These are phyloP conservation scores for Coniochaeta sp. DNA, from an alignment of 2,329 filamentous ascomycete species.

Conservation along the genomic window DNA sequence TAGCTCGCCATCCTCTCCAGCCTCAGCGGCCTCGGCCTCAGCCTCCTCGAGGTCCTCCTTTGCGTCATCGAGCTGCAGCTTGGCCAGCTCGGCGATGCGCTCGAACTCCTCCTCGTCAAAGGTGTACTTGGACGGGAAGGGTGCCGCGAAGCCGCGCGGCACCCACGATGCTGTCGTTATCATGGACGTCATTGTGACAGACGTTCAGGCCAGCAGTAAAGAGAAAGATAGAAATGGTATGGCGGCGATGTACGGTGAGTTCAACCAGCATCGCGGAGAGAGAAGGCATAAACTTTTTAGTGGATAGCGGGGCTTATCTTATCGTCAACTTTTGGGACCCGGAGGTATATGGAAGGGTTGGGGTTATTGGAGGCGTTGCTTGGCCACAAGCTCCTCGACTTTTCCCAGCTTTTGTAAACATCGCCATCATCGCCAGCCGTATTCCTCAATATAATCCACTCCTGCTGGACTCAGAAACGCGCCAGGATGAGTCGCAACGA, in stretches of 20 bases:
- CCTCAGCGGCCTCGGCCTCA: conserved; percentile 27
- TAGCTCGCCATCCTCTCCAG: conserved; percentile 20
- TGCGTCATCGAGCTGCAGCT: conserved; percentile 83
- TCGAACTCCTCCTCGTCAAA: conserved; percentile 70
- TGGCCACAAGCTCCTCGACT: no score
- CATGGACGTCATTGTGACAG: conserved; percentile 48
- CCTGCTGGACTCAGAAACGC: background rate
- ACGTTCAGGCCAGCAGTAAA: background rate
- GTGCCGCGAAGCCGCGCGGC: conserved; percentile 67
- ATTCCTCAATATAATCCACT: background rate
- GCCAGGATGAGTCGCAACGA: conserved; percentile 21
- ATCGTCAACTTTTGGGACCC: background rate
- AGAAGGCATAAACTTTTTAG: conserved; percentile 25
- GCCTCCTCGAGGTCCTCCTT: conserved; percentile 78
- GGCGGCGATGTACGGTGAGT: background rate
- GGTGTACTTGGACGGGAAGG: conserved; percentile 68
- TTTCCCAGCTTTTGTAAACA: conserved; percentile 6
- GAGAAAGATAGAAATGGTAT: background rate
- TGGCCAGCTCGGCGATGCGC: conserved; percentile 67
- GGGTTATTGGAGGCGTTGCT: no score
- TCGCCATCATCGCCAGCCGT: background rate
- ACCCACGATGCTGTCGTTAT: conserved; percentile 73
- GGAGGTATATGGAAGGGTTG: no score
- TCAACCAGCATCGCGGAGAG: background rate
- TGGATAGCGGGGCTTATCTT: conserved; percentile 26